Evolutionary conservation across 1,284 basidiomycete genomes (phyloP), one percentile per base, ranked within the genome.

Genomic region (Sanghuangporus sanghuang): DNA sequence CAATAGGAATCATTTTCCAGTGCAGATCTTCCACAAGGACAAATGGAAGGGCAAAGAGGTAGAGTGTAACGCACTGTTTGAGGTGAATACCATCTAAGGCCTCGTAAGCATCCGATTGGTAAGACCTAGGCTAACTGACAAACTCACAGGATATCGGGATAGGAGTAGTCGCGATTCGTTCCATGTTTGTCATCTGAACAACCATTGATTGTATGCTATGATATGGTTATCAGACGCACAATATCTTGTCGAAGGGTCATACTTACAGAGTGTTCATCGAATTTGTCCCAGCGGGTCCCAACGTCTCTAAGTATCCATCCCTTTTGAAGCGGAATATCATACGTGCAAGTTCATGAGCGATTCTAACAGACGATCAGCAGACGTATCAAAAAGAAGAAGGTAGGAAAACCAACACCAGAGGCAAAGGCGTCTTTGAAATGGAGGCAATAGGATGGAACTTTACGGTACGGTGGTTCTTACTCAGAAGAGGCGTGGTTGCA

Each of bases 21-120:
- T 87, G 85, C 64, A 93, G 76, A 59, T 92, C 89, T 61, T 84
- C 82, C 55, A 94, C 84, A 36, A 96, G 81, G 5, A 90, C 92
- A 69, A 95, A 86, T 1, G 94, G 94, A 18, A 96, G 80, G 49
- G 90, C 85, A 71, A 94, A 94, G 11, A 96, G 83, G 75, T 95
- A 95, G 1, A 95, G 76, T 1, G 89, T 89, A n/a, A 95, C 90
- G 67, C 90, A 92, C 85, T 96, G 95, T 75, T 96, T 96, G 70
- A 96, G 79, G 74, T 96, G 95, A 67, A 96, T 92, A 48, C 90
- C 84, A 68, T 91, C 87, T 89, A 67, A 23, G 36, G 42, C 38
- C 21, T 35, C 32, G n/a, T 55, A 21, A 57, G 14, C 36, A 4
- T 52, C 8, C 23, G 50, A 1, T 27, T 53, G 49, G 39, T 50